phyloP scores from a whole-genome alignment of 768 basidiomycete species.

The Sporobolomyces pararoseus region DNA sequence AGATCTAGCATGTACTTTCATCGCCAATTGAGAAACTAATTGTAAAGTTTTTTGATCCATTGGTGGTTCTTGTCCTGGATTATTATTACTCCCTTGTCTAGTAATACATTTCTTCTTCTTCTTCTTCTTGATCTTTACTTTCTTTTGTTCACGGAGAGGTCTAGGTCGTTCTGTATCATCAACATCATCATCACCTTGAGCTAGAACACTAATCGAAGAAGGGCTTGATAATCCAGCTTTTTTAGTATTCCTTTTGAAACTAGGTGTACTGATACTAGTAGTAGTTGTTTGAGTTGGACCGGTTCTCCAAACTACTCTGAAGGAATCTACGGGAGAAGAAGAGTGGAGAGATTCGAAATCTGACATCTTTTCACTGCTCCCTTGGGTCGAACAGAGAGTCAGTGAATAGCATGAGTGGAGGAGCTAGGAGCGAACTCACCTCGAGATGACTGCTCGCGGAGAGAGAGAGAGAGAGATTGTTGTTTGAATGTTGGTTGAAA shows the following conservation, averaged over 20 bases:
- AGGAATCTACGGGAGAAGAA: background rate
- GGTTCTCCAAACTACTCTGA: slow-evolving; percentile 6
- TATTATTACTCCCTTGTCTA: too few relatives aligned
- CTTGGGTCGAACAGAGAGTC: too few relatives aligned
- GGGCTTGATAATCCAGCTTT: background rate
- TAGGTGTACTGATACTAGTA: background rate
- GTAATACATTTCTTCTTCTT: background rate
- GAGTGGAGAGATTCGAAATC: background rate
- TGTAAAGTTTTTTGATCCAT: slow-evolving; percentile 5
- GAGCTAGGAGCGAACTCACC: too few relatives aligned
- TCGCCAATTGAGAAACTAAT: slow-evolving; percentile 6
- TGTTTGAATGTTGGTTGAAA: too few relatives aligned
- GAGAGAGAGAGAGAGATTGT: too few relatives aligned
- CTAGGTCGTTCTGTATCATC: too few relatives aligned
- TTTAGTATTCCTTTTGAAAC: too few relatives aligned
- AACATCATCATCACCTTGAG: background rate
- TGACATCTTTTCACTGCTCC: too few relatives aligned
- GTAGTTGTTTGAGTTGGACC: background rate
- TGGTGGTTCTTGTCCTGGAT: background rate
- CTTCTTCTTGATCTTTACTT: background rate
- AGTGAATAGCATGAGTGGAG: too few relatives aligned
- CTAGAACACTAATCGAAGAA: background rate
- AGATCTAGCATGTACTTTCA: slow-evolving; percentile 9
- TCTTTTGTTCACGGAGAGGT: too few relatives aligned
- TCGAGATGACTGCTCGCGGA: too few relatives aligned